A percentile compares a stretch with the other conserved stretches of the same genome.
phyloP scores from a whole-genome alignment of 129 eudicot species.

The Artemisia tridentata region DNA sequence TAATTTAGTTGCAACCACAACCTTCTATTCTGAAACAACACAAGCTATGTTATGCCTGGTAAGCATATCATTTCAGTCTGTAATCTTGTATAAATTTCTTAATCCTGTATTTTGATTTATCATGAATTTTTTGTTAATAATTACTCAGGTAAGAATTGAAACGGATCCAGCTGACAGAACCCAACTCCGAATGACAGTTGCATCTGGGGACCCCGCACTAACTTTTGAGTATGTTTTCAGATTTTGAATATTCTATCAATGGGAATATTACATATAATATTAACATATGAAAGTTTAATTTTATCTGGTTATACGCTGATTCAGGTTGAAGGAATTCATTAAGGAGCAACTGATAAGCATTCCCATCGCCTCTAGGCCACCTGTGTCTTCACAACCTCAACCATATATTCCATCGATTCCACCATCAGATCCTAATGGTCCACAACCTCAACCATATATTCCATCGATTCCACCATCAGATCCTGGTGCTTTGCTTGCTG shows the following conservation, averaged over 20 bases:
- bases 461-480: conserved; percentile 48
- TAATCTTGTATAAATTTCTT: background rate
- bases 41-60: conserved; percentile 91
- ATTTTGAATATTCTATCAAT: background rate
- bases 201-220: conserved; percentile 83
- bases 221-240: conserved; percentile 67
- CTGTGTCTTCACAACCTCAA: conserved; percentile 49
- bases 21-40: conserved; percentile 86
- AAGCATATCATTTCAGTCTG: conserved; percentile 13
- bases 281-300: conserved; percentile 11
- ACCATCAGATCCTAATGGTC: conserved; percentile 50
- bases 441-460: conserved; percentile 11
- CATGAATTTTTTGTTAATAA: no score
- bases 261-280: background rate
- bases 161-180: conserved; percentile 98
- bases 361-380: conserved; percentile 53
- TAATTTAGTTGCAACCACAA: conserved; percentile 90
- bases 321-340: conserved; percentile 80
- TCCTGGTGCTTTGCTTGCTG: conserved; percentile 90
- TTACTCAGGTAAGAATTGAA: conserved; percentile 71
- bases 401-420: conserved; percentile 37
- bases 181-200: conserved; percentile 90
- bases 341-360: conserved; percentile 74
- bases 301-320: conserved; percentile 5
- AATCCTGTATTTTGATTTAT: background rate